Evolutionary conservation across 108 stramenopile genomes (phyloP), one percentile per base, ranked within the genome.

Genomic region (Nitzschia sp.): DNA sequence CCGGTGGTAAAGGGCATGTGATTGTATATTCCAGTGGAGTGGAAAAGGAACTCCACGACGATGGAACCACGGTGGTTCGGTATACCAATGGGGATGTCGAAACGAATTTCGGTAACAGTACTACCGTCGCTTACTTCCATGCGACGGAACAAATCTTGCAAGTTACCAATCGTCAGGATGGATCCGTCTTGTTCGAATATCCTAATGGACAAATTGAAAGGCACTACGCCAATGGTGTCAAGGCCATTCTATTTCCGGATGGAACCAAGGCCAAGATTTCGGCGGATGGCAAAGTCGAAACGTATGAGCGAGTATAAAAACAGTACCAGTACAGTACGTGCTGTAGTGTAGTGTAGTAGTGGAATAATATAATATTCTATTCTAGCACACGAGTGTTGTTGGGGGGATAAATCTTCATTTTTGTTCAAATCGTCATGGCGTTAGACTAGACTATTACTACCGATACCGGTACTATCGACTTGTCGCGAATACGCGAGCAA

Each of bases 41-140:
- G 25, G 26, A 34, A 22, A 87, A 90, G 68, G 85, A 85, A 62
- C 38, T 66, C 15, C 46, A 58, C 28, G 46, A 80, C 15, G 89
- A 91, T 46, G 94, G 94, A 3, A 78, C 76, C 8, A 63, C 35
- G 17, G 59, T 88, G 15, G 79, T 88, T 19, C 72, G 86, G 3
- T 93, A 85, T 61, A 46, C 63, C 28, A 96, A 96, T 69, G 94
- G 94, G 4, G 94, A 96, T 64, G 60, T 89, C 25, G 86, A 92
- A 74, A 78, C 74, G 13, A 45, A 58, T 2, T 75, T 75, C 17
- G 31, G 61, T 15, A 56, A 27, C 13, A 16, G 17, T 19, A 54
- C 50, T 17, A 72, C 81, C 8, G 53, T 73, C 27, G 72, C 72
- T 3, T 75, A 77, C 58, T 72, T 73, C 61, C 72, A 72, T 36